Percentiles rank a stretch among this genome's conserved stretches.
phyloP scores from a whole-genome alignment of 805 yeast species.

The Lachancea meyersii region DNA sequence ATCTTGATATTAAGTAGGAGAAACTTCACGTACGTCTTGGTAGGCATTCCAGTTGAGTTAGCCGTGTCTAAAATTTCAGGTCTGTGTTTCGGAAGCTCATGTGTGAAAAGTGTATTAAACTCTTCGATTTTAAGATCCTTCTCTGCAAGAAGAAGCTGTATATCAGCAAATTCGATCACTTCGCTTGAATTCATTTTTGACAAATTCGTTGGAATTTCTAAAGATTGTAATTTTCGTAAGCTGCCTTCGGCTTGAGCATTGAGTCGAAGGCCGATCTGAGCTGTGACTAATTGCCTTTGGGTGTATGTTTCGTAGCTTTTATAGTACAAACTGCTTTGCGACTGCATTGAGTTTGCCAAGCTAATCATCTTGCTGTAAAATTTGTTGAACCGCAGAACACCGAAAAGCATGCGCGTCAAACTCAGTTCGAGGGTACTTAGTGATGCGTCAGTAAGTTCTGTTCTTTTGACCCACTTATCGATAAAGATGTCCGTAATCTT shows the following conservation, averaged over 20 bases:
- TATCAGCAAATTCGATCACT: conserved; percentile 10
- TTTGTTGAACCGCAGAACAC: conserved; percentile 24
- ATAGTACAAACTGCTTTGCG: not conserved
- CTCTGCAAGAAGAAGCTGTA: conserved; percentile 7
- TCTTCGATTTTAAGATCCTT: conserved; percentile 14
- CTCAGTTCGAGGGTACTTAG: conserved; percentile 22
- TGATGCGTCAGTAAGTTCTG: not conserved
- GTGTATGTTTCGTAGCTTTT: not conserved
- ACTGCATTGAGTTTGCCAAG: conserved; percentile 7
- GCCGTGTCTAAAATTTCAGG: conserved; percentile 24
- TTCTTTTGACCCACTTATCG: conserved; percentile 26
- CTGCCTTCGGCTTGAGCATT: not conserved
- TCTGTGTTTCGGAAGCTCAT: conserved; percentile 13
- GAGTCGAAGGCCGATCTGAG: not conserved
- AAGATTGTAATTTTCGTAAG: not conserved
- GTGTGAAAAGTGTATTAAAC: conserved; percentile 19
- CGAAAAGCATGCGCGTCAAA: conserved; percentile 19
- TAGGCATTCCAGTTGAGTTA: conserved; percentile 18
- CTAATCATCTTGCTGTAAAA: conserved; percentile 20
- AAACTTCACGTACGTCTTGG: conserved; percentile 21
- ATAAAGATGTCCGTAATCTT: conserved; percentile 30
- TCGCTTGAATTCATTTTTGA: conserved; percentile 12
- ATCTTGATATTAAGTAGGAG: conserved; percentile 26
- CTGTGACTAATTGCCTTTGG: not conserved
- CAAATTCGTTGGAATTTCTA: not conserved